Conservation (phyloP, 139 green algal species). For the Chlamydomonas schloesseri region DNA sequence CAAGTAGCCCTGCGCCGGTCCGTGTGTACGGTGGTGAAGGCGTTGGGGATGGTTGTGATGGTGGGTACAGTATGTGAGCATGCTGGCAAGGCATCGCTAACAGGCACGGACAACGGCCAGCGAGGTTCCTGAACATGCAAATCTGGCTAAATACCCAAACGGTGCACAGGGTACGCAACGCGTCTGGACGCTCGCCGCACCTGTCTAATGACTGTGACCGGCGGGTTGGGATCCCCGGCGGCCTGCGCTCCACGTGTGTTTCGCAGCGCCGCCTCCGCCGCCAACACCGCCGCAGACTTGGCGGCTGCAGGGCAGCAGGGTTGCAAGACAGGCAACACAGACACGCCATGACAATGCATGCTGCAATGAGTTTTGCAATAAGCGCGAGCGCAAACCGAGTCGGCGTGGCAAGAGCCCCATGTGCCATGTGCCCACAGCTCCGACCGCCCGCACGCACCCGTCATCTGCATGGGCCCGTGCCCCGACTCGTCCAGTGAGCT, state of each 20-base stretch:
- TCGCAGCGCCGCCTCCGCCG: constrained; percentile 18
- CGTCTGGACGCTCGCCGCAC: no score
- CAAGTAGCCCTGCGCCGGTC: constrained; percentile 90
- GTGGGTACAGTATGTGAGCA: no score
- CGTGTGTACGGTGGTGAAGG: no score
- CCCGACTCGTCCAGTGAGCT: background rate
- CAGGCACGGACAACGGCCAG: background rate
- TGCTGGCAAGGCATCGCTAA: background rate
- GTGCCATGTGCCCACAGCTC: background rate
- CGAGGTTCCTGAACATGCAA: no score
- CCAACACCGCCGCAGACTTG: constrained; percentile 12
- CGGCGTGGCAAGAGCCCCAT: no score
- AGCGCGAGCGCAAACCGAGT: no score
- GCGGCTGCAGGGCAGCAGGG: constrained; percentile 14
- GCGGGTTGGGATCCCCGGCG: constrained; percentile 7
- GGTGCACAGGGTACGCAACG: no score
- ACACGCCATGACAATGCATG: no score
- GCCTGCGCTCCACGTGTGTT: background rate
- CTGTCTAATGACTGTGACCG: constrained; percentile 7
- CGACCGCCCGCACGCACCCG: background rate
- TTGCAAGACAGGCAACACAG: background rate
- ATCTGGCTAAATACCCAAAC: no score
- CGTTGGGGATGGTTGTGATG: no score
- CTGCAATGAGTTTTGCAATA: no score
- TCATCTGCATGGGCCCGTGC: constrained; percentile 36